phyloP scores from a whole-genome alignment of 1,284 basidiomycete genomes.

The Cryptococcus sp. region DNA sequence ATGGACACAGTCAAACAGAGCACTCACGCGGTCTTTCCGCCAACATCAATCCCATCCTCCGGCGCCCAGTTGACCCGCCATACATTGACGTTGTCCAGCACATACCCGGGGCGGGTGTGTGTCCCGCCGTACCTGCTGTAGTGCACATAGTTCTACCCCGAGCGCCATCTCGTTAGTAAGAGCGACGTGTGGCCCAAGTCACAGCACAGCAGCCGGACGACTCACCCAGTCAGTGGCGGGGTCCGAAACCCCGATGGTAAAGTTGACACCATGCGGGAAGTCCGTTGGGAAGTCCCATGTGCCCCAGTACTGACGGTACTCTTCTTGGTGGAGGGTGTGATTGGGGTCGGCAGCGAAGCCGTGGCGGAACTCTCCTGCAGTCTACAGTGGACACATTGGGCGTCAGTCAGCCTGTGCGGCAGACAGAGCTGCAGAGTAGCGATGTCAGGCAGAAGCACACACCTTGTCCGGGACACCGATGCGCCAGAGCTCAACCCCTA shows the following conservation, averaged over 20 bases:
- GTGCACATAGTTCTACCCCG: conserved; percentile 6
- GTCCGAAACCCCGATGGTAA: conserved; percentile 21
- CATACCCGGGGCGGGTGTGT: conserved; percentile 1
- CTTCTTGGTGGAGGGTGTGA: conserved; percentile 21
- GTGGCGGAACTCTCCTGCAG: conserved; percentile 15
- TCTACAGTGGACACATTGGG: background rate
- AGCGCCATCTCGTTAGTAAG: background rate
- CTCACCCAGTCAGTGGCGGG: conserved; percentile 7
- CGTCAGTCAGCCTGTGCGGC: background rate
- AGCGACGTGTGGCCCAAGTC: background rate
- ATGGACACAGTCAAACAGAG: too few relatives aligned
- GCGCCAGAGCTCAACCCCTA: conserved; percentile 37
- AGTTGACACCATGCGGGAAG: conserved; percentile 31
- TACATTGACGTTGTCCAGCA: conserved; percentile 20
- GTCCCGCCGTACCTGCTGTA: conserved; percentile 10
- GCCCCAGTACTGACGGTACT: conserved; percentile 29
- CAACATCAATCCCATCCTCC: background rate
- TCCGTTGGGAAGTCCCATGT: conserved; percentile 25
- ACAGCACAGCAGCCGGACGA: background rate
- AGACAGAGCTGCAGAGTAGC: too few relatives aligned
- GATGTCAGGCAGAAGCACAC: background rate
- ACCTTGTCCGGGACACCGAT: conserved; percentile 32
- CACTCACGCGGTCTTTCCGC: conserved; percentile 9
- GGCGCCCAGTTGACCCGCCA: conserved; percentile 21
- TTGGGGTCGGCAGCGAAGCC: conserved; percentile 18